Base-by-base conservation (phyloP, 2,329 filamentous ascomycete genomes). In the Tolypocladium guangdongense region DNA sequence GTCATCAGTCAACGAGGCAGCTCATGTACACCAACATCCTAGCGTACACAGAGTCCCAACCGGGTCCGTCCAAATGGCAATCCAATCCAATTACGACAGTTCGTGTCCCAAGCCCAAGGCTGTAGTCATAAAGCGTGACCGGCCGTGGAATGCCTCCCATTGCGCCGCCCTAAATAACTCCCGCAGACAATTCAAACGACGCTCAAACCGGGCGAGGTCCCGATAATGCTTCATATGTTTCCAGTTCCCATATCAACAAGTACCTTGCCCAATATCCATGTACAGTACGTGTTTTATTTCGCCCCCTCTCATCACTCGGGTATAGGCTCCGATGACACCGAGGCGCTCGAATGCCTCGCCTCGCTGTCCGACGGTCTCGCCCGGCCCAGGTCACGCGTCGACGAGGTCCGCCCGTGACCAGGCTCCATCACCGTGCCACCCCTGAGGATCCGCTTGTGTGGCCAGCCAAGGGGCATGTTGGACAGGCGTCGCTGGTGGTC, bases 401-500 rank as follows among this genome's bases (percentile, higher is more conserved):
- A 24, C 14, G 43, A 52, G 50, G 37, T 37, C 49, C 7, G 12
- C 7, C 11, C 39, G 7, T 58, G 36, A 53, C 35, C 52, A 12
- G 52, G 37, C 27, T 53, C 51, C 45, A 51, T 53, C 24, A 57
- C 27, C 20, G 51, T 37, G 50, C 62, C 66, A 43, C 51, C 56
- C 49, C 66, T 60, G 35, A 67, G 51, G 2, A 63, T 60, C 18
- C 61, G 60, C 24, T 69, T 69, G 36, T 66, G 62, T 20, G 68
- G 66, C 69, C 69, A 71, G 20, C 69, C 69, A 8, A 64, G 57
- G 1, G 69, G 68, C 69, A 71, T 71, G 35, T 60, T 70, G 10
- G 68, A 70, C 14, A 59, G 38, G 41, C 66, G 64, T 43, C 62
- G 63, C 16, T 62, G 59, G 2, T 60, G 54, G 10, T 37, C 39